phyloP scores from a whole-genome alignment of 306 rosid species.

The Nissolia schottii region DNA sequence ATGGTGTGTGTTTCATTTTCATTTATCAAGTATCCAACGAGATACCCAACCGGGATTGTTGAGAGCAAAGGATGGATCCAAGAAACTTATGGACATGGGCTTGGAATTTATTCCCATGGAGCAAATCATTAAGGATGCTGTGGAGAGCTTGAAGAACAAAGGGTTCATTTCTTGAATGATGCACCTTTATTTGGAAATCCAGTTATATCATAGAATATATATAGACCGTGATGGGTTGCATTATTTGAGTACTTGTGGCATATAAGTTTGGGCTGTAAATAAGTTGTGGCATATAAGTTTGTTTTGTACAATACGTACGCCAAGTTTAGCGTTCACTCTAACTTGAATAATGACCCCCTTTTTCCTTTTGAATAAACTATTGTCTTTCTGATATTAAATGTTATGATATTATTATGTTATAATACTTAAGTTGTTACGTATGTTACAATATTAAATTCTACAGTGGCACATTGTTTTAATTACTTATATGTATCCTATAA shows the following conservation, averaged over 20 bases:
- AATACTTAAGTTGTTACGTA: too few relatives aligned
- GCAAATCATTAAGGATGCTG: slow-evolving; percentile 77
- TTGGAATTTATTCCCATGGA: slow-evolving; percentile 78
- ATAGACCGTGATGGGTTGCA: neutral
- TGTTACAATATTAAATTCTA: too few relatives aligned
- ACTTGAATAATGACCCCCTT: neutral
- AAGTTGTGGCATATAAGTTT: too few relatives aligned
- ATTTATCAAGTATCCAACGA: slow-evolving; percentile 46
- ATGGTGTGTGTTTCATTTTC: neutral
- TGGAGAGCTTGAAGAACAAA: slow-evolving; percentile 71
- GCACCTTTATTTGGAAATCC: neutral
- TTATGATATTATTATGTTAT: too few relatives aligned
- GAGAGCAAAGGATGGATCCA: slow-evolving; percentile 56
- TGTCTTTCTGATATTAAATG: neutral
- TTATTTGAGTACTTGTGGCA: neutral
- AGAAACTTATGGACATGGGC: slow-evolving; percentile 72
- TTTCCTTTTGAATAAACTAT: too few relatives aligned
- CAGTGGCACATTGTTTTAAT: too few relatives aligned
- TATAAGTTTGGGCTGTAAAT: neutral
- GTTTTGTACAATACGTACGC: neutral
- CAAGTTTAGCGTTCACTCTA: neutral
- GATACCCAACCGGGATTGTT: slow-evolving; percentile 79
- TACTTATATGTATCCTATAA: too few relatives aligned
- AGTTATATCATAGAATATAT: neutral
- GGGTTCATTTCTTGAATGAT: slow-evolving; percentile 54